Conservation (phyloP, 805 yeast genomes). For the Barnettozyma botsteinii region DNA sequence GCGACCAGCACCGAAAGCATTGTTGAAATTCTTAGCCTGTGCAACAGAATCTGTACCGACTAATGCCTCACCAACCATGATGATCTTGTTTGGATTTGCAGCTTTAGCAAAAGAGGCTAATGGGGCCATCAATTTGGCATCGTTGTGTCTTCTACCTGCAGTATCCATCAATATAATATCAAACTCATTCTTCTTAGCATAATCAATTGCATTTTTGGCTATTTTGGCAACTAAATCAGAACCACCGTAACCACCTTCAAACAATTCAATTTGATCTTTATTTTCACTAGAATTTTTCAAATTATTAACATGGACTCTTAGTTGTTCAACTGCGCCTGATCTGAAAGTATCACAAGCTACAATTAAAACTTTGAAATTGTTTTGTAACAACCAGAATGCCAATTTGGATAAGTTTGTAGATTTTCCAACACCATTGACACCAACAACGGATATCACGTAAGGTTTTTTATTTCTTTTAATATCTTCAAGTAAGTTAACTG, state of each 20-base stretch:
- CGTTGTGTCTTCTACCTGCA: conserved; percentile 96
- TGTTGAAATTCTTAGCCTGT: conserved; percentile 89
- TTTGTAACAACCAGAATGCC: conserved; percentile 93
- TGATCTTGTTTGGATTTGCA: conserved; percentile 91
- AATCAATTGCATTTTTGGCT: conserved; percentile 84
- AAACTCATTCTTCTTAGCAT: conserved; percentile 61
- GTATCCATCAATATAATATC: conserved; percentile 93
- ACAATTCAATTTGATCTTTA: conserved; percentile 51
- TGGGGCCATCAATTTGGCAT: conserved; percentile 92
- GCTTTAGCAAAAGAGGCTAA: conserved; percentile 91
- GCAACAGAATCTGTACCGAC: conserved; percentile 97
- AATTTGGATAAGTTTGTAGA: conserved; percentile 91
- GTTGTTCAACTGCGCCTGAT: conserved; percentile 98
- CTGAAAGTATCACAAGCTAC: conserved; percentile 98
- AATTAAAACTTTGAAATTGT: conserved; percentile 76
- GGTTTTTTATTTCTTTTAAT: conserved; percentile 49
- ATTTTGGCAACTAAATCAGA: conserved; percentile 91
- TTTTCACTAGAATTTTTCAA: conserved; percentile 60
- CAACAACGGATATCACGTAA: conserved; percentile 94
- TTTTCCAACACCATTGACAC: conserved; percentile 97
- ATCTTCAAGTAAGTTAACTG: conserved; percentile 80
- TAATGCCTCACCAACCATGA: conserved; percentile 97
- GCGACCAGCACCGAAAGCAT: conserved; percentile 83
- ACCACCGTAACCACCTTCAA: conserved; percentile 95
- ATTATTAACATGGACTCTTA: conserved; percentile 88